Conservation (phyloP, 129 eudicot genomes). For the Scalesia atractyloides region DNA sequence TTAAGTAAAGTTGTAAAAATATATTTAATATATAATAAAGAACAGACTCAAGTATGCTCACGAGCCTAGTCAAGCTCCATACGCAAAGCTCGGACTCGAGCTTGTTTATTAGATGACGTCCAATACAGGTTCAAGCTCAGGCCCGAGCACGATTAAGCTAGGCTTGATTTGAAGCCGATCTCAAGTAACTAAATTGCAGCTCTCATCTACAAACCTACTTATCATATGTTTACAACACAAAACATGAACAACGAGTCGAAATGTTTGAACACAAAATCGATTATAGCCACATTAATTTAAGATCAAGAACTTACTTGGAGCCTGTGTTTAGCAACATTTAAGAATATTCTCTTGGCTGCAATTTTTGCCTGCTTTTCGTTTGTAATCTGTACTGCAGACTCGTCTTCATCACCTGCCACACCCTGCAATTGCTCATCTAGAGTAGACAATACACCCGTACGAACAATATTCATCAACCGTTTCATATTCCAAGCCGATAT, state of each 20-base stretch:
- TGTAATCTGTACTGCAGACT: constrained; percentile 63
- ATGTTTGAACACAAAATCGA: background rate
- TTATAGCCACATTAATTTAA: background rate
- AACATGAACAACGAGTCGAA: background rate
- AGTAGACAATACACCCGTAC: constrained; percentile 68
- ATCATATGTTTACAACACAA: background rate
- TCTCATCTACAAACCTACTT: too few species aligned
- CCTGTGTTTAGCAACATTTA: constrained; percentile 83
- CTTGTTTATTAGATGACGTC: too few species aligned
- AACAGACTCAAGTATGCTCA: too few species aligned
- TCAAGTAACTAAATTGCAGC: too few species aligned
- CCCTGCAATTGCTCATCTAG: constrained; percentile 66
- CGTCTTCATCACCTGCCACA: constrained; percentile 57
- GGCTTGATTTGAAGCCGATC: too few species aligned
- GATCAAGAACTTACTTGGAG: constrained; percentile 55
- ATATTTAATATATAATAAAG: too few species aligned
- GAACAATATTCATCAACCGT: constrained; percentile 66
- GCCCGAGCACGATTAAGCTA: too few species aligned
- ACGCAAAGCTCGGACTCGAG: too few species aligned
- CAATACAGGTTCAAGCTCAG: too few species aligned
- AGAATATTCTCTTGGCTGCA: constrained; percentile 80
- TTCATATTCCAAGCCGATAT: constrained; percentile 95
- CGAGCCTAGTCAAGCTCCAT: too few species aligned
- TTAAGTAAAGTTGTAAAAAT: too few species aligned
- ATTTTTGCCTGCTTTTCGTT: constrained; percentile 76